These are phyloP conservation scores for Aureobasidium namibiae DNA, from an alignment of 2,329 filamentous ascomycete genomes.

Conservation along the genomic window DNA sequence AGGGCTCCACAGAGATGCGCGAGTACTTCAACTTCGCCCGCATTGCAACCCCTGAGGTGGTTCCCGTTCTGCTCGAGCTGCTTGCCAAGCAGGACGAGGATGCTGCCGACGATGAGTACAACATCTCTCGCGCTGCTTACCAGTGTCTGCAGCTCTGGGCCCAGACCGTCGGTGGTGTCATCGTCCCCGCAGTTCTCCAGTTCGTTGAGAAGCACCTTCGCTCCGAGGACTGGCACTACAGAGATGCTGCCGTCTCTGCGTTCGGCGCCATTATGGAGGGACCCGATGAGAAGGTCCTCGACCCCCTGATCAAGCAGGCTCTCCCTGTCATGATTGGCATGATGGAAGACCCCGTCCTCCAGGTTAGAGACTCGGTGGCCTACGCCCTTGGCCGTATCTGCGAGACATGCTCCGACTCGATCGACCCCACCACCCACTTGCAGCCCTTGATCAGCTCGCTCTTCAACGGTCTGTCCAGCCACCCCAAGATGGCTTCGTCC, in stretches of 20 bases:
- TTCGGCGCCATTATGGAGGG: slow-evolving; percentile 99
- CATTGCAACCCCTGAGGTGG: slow-evolving; percentile 86
- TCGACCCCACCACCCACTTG: slow-evolving; percentile 76
- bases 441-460: slow-evolving; percentile 78
- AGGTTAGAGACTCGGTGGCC: slow-evolving; percentile 91
- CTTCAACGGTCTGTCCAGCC: slow-evolving; percentile 82
- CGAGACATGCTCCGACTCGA: slow-evolving; percentile 83
- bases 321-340: slow-evolving; percentile 86
- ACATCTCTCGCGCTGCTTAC: slow-evolving; percentile 87
- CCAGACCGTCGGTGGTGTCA: slow-evolving; percentile 75
- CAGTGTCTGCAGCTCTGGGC: slow-evolving; percentile 94
- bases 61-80: slow-evolving; percentile 79
- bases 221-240: slow-evolving; percentile 85
- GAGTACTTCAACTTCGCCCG: slow-evolving; percentile 94
- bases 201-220: slow-evolving; percentile 92
- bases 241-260: slow-evolving; percentile 92
- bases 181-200: slow-evolving; percentile 76
- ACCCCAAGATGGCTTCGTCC: slow-evolving; percentile 92
- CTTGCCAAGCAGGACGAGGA: slow-evolving; percentile 98
- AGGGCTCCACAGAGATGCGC: slow-evolving; percentile 74
- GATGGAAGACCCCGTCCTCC: slow-evolving; percentile 79
- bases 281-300: slow-evolving; percentile 82
- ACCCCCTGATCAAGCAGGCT: slow-evolving; percentile 92
- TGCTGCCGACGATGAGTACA: slow-evolving; percentile 94
- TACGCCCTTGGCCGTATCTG: slow-evolving; percentile 95